Conservation (phyloP, 1,284 basidiomycete genomes). For the Leccinum glutinopallens region DNA sequence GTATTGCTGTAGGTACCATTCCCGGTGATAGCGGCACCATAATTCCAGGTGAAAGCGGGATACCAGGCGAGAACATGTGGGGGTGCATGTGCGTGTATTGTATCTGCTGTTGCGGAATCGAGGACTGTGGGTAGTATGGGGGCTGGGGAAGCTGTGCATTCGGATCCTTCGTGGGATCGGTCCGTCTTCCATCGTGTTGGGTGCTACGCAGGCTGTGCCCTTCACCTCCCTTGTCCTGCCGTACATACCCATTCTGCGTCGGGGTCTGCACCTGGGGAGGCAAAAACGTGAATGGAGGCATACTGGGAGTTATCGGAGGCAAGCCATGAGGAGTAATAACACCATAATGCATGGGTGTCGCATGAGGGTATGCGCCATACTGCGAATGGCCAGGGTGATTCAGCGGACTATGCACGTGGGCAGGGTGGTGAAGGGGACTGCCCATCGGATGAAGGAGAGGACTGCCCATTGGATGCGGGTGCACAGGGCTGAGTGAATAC, state of each 20-base stretch:
- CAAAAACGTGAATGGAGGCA: constrained; percentile 75
- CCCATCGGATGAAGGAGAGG: constrained; percentile 36
- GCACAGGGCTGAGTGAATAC: constrained; percentile 32
- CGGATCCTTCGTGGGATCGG: constrained; percentile 14
- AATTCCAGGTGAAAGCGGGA: constrained; percentile 36
- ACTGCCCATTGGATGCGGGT: constrained; percentile 33
- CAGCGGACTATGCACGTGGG: constrained; percentile 38
- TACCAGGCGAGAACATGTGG: constrained; percentile 35
- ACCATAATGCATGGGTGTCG: constrained; percentile 36
- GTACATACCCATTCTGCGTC: constrained; percentile 24
- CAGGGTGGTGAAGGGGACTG: constrained; percentile 34
- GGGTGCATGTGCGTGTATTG: constrained; percentile 30
- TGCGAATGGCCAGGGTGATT: constrained; percentile 42
- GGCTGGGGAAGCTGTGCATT: constrained; percentile 12
- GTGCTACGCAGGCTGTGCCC: constrained; percentile 1
- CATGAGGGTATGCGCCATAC: constrained; percentile 38
- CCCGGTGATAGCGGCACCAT: constrained; percentile 33
- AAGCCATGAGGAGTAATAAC: constrained; percentile 67
- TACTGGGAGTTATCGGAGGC: constrained; percentile 76
- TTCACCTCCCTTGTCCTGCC: constrained; percentile 12
- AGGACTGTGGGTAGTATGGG: constrained; percentile 19
- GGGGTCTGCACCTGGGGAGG: constrained; percentile 38
- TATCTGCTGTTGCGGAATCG: constrained; percentile 23
- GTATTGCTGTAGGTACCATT: constrained; percentile 21
- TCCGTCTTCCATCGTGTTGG: constrained; percentile 15